These are phyloP conservation scores for Aquilaria sinensis DNA, from an alignment of 345 rosid genomes.

Conservation along the genomic window DNA sequence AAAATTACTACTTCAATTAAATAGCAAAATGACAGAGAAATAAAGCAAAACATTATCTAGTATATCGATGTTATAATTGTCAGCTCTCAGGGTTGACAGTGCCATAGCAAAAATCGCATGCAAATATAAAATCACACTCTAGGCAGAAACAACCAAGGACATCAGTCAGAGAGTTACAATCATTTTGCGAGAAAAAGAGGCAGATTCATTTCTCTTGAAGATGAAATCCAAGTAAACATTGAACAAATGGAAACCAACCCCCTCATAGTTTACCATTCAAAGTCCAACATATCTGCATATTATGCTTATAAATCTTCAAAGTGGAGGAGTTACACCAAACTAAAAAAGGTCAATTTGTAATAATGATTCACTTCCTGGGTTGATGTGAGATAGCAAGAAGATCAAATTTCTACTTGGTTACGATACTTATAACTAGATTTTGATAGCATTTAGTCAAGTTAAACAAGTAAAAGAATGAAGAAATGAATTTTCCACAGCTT, in stretches of 20 bases:
- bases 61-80: too few relatives aligned
- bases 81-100: too few relatives aligned
- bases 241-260: constrained; percentile 3
- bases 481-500: too few relatives aligned
- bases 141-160: too few relatives aligned
- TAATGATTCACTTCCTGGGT: not conserved
- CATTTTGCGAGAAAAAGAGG: not conserved
- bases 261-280: not conserved
- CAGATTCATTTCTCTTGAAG: not conserved
- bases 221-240: constrained; percentile 7
- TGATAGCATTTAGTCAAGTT: too few relatives aligned
- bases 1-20: not conserved
- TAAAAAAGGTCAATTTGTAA: not conserved
- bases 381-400: not conserved
- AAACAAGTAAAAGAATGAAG: too few relatives aligned
- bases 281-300: not conserved
- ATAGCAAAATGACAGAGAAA: not conserved
- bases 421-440: too few relatives aligned
- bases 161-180: not conserved
- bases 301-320: constrained; percentile 1
- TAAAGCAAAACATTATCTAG: not conserved
- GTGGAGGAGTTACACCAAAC: constrained; percentile 2
- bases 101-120: too few relatives aligned
- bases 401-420: too few relatives aligned
- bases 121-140: too few relatives aligned